These are phyloP conservation scores for Sporisorium graminicola DNA, from an alignment of 1,284 basidiomycete species.

Conservation along the genomic window DNA sequence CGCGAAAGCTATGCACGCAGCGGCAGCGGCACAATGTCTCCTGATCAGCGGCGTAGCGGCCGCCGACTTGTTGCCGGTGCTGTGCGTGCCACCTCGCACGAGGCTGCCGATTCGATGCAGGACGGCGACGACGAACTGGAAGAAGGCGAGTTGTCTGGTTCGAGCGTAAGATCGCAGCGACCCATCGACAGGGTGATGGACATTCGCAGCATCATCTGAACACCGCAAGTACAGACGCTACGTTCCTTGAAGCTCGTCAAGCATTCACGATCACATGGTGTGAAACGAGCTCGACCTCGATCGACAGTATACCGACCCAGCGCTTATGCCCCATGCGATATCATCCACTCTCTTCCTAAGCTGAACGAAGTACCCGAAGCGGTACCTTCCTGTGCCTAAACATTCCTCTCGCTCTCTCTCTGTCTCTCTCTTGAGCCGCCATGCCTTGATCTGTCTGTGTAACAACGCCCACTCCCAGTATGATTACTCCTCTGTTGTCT, in stretches of 20 bases:
- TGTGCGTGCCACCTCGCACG: background rate
- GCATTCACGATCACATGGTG: background rate
- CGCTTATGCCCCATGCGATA: background rate
- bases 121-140: constrained; percentile 15
- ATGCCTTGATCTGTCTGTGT: too few relatives aligned
- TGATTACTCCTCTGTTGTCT: too few relatives aligned
- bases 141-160: background rate
- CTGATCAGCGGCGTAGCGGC: constrained; percentile 16
- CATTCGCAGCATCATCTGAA: constrained; percentile 39
- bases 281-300: background rate
- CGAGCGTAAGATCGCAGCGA: background rate
- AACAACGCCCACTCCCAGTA: too few relatives aligned
- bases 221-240: too few relatives aligned
- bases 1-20: background rate
- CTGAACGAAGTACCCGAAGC: background rate
- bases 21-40: background rate
- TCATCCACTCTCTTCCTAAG: background rate
- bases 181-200: constrained; percentile 34
- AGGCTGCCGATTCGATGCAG: background rate
- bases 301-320: background rate
- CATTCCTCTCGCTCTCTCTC: background rate
- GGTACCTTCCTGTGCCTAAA: background rate
- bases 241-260: too few relatives aligned
- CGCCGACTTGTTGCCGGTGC: constrained; percentile 9
- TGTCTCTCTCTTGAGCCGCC: background rate